phyloP scores from a whole-genome alignment of 108 stramenopile genomes.

The Schizochytrium sp. region DNA sequence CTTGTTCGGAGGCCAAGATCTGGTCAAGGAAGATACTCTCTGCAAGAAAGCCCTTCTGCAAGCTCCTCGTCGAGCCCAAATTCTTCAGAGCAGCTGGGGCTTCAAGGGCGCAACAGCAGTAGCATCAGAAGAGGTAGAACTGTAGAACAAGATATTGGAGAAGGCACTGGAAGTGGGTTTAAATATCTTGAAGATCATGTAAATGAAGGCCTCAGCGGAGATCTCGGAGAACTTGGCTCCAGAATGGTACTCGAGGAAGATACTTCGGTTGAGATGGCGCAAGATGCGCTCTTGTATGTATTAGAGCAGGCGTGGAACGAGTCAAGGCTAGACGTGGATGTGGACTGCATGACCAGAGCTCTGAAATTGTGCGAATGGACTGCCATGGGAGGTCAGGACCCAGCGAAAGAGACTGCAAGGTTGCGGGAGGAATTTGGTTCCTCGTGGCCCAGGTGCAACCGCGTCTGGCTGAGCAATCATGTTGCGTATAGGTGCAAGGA shows the following conservation, averaged over 20 bases:
- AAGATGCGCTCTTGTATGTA: neutral
- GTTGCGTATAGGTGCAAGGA: conserved; percentile 58
- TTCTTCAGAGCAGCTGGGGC: too few relatives aligned
- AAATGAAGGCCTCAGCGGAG: neutral
- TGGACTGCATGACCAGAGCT: neutral
- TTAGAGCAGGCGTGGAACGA: conserved; percentile 6
- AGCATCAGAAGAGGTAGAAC: too few relatives aligned
- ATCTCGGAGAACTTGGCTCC: neutral
- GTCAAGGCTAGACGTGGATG: neutral
- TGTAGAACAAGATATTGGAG: too few relatives aligned
- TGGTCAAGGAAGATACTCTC: too few relatives aligned
- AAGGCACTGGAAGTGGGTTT: too few relatives aligned
- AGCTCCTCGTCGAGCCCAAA: too few relatives aligned
- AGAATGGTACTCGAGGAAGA: neutral
- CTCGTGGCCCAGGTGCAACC: conserved; percentile 23
- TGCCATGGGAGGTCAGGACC: neutral
- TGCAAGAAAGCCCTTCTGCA: too few relatives aligned
- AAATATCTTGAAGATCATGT: too few relatives aligned
- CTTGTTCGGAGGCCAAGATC: too few relatives aligned
- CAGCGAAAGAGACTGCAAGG: neutral
- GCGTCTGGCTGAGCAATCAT: conserved; percentile 57
- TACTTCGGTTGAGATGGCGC: neutral
- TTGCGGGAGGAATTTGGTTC: neutral
- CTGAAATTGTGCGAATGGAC: neutral
- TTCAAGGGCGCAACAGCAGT: too few relatives aligned